These are phyloP conservation scores for Saccharomyces hybrid DNA, from an alignment of 1,139 yeast species.

Conservation along the genomic window DNA sequence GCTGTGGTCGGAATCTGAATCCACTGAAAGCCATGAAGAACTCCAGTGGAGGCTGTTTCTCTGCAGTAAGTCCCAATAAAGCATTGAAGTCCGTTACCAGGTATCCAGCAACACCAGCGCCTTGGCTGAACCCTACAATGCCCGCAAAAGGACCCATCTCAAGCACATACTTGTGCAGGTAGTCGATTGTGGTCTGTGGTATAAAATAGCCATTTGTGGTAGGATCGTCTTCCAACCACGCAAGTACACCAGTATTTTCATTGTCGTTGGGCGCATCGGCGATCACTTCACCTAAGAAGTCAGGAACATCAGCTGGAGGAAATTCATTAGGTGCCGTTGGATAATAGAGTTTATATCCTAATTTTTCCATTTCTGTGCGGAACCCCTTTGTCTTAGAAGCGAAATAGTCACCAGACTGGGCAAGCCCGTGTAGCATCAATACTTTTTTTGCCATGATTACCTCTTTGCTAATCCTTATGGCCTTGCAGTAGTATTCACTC, in stretches of 20 bases:
- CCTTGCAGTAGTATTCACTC: not conserved
- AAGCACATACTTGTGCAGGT: constrained; percentile 21
- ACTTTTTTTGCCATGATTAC: constrained; percentile 29
- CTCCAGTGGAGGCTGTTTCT: constrained; percentile 43
- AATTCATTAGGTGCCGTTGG: constrained; percentile 55
- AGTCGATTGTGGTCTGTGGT: constrained; percentile 22
- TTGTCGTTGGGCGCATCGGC: constrained; percentile 8
- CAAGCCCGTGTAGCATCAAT: constrained; percentile 49
- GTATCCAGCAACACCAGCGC: constrained; percentile 76
- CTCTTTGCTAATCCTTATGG: not conserved
- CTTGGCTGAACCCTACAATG: constrained; percentile 85
- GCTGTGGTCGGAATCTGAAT: constrained; percentile 52
- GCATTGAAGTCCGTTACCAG: constrained; percentile 39
- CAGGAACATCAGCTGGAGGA: constrained; percentile 27
- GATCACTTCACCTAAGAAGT: constrained; percentile 11
- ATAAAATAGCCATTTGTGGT: constrained; percentile 19
- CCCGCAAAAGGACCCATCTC: constrained; percentile 81
- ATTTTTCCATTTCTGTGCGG: constrained; percentile 53
- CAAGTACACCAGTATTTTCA: constrained; percentile 15
- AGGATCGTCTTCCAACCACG: constrained; percentile 28
- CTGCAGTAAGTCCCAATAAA: constrained; percentile 24
- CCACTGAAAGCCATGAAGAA: constrained; percentile 77
- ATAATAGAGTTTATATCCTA: constrained; percentile 60
- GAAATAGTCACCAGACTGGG: constrained; percentile 66
- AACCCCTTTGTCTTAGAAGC: constrained; percentile 70